Evolutionary conservation across 2,329 filamentous ascomycete genomes (phyloP), one percentile per base, ranked within the genome.

Genomic region (Mycocentrospora acerina): DNA sequence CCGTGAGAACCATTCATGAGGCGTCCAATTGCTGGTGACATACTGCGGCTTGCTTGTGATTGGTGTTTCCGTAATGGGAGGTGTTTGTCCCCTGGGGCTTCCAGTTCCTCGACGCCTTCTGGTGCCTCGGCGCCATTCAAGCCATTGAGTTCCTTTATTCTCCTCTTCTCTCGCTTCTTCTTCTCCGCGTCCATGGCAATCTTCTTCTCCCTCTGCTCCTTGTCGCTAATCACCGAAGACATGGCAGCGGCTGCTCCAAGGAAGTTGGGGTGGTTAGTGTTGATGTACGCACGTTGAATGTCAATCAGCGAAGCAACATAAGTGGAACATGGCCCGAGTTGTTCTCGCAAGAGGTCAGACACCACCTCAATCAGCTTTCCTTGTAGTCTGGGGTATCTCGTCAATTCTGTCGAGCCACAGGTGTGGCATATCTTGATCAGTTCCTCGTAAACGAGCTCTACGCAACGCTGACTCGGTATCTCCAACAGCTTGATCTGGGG

Each of bases 381-480:
- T 71, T 98, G 93, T 36, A 98, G 76, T 46, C 93, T 82, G 10
- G 93, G 93, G 67, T 91, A 98, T 48, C 93, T 81, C 36, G 88
- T 86, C 14, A 98, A 81, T 68, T 98, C 93, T 12, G 87, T 94
- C 2, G 90, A 96, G 46, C 93, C 93, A 70, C 93, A 98, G 1
- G 93, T 98, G 67, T 98, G 93, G 71, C 93, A 96, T 54, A 98
- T 97, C 72, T 98, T 98, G 74, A 98, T 98, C 29, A 98, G 78
- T 69, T 98, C 93, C 67, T 98, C 93, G 67, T 98, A 98, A 3
- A 98, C 93, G 37, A 98, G 80, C 70, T 98, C 93, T 34, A 98
- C 93, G 61, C 93, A 98, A 57, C 93, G 84, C 65, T 98, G 93
- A 64, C 89, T 94, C 8, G 93, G 93, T 17, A 93, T 83, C 66